Evolutionary conservation across 441 rosid genomes (phyloP).

Genomic region (Lepidium campestre): DNA sequence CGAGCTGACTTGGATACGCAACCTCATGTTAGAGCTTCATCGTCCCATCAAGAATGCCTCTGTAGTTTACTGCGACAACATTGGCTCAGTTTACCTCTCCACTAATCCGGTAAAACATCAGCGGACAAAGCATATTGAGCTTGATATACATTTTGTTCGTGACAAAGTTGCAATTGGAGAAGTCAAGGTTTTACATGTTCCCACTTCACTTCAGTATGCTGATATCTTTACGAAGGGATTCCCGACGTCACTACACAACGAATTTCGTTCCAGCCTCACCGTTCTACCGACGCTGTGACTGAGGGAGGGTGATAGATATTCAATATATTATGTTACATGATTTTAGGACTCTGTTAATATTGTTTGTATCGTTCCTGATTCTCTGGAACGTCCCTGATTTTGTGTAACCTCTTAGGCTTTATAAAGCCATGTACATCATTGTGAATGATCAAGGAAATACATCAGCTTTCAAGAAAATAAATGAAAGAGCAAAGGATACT

Average conservation of each 20-base stretch:
- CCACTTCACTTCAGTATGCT: background rate
- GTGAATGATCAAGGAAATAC: background rate
- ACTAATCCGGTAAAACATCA: background rate
- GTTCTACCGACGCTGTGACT: too few species aligned
- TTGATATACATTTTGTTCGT: background rate
- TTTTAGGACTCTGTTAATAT: too few species aligned
- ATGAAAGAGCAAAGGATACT: too few species aligned
- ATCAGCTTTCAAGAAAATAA: background rate
- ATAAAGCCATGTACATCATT: background rate
- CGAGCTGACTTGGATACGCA: background rate
- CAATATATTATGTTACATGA: background rate
- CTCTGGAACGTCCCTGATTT: background rate
- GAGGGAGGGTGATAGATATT: too few species aligned
- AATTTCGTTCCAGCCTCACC: too few species aligned
- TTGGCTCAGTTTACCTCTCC: background rate
- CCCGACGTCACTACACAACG: too few species aligned
- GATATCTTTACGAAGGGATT: background rate
- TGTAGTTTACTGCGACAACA: too few species aligned
- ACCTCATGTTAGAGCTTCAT: background rate
- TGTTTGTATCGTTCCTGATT: background rate
- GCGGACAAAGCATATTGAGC: background rate
- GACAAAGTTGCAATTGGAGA: background rate
- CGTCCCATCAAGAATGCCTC: accelerated
- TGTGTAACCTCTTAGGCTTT: background rate
- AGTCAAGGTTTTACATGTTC: background rate